Percentiles rank a stretch among this genome's conserved stretches.
Conservation (phyloP, 73 alveolate genomes). For the Paramecium sonneborni region DNA sequence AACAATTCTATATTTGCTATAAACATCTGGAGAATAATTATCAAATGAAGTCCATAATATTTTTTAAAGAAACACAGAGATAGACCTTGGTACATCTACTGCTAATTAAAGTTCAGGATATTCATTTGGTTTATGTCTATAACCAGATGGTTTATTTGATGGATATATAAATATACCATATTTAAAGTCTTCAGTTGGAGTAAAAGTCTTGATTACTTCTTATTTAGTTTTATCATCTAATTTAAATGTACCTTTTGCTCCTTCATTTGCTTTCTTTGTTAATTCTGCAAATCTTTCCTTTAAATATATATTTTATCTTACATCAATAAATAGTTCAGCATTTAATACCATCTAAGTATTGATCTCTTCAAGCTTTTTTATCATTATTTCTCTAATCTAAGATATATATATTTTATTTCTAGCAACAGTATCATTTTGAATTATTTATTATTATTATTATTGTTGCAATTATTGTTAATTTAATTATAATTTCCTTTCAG, state of each 20-base stretch:
- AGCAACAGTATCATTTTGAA: conserved; percentile 56
- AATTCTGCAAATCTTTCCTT: conserved; percentile 11
- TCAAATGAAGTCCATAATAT: conserved; percentile 36
- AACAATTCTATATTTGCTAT: conserved; percentile 72
- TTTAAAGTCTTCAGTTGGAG: conserved; percentile 44
- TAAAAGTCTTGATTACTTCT: conserved; percentile 9
- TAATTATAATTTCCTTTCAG: conserved; percentile 48
- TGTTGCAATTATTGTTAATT: not conserved
- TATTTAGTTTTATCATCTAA: conserved; percentile 51
- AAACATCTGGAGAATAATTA: conserved; percentile 68
- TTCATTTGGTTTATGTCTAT: conserved; percentile 54
- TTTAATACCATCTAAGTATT: conserved; percentile 63
- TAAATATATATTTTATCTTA: not conserved
- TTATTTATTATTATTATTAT: conserved; percentile 26
- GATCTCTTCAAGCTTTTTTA: not conserved
- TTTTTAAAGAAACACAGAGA: conserved; percentile 4
- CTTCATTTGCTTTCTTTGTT: conserved; percentile 8
- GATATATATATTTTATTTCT: not conserved
- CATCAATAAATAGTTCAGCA: conserved; percentile 59
- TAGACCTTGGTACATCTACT: conserved; percentile 42
- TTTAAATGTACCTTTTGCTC: conserved; percentile 61
- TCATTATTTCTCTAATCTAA: not conserved
- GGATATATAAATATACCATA: conserved; percentile 56
- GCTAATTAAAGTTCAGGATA: not conserved
- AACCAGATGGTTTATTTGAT: conserved; percentile 33